Evolutionary conservation across 2,329 filamentous ascomycete genomes (phyloP), one percentile per base, ranked within the genome.

Genomic region (Coniochaeta sp.): DNA sequence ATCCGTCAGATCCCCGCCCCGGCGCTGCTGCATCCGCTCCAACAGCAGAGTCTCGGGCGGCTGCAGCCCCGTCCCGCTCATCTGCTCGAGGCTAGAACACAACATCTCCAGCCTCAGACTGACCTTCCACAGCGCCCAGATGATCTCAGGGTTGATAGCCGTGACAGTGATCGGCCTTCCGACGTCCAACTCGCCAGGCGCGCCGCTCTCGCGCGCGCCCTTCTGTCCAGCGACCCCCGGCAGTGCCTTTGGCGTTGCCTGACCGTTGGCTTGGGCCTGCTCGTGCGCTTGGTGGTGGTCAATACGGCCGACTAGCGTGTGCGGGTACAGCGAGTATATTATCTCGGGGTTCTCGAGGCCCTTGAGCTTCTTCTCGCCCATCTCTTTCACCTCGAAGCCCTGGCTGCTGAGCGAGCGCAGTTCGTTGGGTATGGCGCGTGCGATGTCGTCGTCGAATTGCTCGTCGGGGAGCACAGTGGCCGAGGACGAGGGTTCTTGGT

Each of bases 291-390:
- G 76, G 65, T 93, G 90, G 40, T 88, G 82, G 16, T 89, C 83
- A 62, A 92, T 87, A 62, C 95, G 89, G 43, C 91, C 91, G 14
- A 90, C 86, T 34, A 99, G 83, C 0, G 89, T 85, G 72, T 96
- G 92, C 2, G 95, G 93, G 72, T 97, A 99, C 72, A 99, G 89
- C 61, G 96, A 87, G 75, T 96, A 98, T 66, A 99, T 89, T 62
- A 92, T 89, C 73, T 99, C 95, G 0, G 95, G 93, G 70, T 99
- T 99, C 74, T 99, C 95, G 14, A 99, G 86, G 33, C 95, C 95
- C 76, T 99, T 99, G 60, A 99, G 81, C 70, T 96, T 97, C 66
- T 89, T 89, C 74, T 98, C 93, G 57, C 95, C 95, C 72, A 75
- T 89, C 68, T 97, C 93, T 74, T 97, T 97, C 70, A 98, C 92